Percentiles rank a stretch among this genome's conserved stretches.
phyloP scores from a whole-genome alignment of 2,329 filamentous ascomycete species.

The Ceratocystis cacaofunesta region DNA sequence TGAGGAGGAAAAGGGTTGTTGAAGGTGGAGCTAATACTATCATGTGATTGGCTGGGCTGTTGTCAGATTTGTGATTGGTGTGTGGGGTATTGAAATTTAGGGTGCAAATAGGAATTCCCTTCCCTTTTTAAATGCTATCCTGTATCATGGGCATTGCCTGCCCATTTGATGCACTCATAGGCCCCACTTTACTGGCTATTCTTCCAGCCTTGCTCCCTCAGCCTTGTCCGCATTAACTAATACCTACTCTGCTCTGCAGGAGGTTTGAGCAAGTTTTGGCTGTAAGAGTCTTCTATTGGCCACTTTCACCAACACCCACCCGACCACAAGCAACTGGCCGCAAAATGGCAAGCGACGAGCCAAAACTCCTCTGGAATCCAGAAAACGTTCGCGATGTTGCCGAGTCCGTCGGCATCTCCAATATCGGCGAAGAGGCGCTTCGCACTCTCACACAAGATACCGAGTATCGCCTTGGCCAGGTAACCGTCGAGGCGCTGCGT shows the following conservation, averaged over 20 bases:
- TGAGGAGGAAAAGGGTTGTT: too few relatives aligned
- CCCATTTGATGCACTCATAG: not conserved
- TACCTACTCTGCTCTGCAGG: too few relatives aligned
- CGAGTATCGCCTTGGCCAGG: conserved; percentile 85
- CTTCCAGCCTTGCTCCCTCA: not conserved
- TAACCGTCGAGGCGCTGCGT: conserved; percentile 84
- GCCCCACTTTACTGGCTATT: not conserved
- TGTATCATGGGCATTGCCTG: too few relatives aligned
- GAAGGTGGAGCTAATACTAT: too few relatives aligned
- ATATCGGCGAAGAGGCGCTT: conserved; percentile 70
- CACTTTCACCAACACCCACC: not conserved
- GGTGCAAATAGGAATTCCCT: too few relatives aligned
- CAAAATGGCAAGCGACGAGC: conserved; percentile 16
- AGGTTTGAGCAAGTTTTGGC: too few relatives aligned
- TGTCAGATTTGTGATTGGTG: too few relatives aligned
- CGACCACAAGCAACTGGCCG: not conserved
- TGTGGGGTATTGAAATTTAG: too few relatives aligned
- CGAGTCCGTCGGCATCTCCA: conserved; percentile 79
- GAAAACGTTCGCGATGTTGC: conserved; percentile 94
- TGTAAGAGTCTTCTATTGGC: too few relatives aligned
- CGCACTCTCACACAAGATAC: conserved; percentile 84
- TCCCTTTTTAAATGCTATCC: too few relatives aligned
- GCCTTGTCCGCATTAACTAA: not conserved
- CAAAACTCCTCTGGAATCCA: conserved; percentile 74
- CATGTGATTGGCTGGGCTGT: too few relatives aligned